phyloP scores from a whole-genome alignment of 805 yeast genomes.

The Suhomyces tanzawaensis region DNA sequence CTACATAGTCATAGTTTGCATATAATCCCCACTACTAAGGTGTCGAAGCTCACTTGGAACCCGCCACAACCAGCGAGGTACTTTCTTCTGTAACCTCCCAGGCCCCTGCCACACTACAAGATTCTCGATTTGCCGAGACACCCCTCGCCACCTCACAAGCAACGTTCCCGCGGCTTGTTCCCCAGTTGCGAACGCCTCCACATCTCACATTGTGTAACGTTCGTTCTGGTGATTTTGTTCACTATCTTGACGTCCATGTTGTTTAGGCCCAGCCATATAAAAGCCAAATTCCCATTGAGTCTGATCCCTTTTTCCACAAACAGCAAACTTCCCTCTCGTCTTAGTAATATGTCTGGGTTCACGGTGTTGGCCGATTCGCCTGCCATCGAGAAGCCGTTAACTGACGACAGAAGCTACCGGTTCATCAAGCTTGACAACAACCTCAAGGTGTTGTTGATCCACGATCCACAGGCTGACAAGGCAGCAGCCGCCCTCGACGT shows the following conservation, averaged over 20 bases:
- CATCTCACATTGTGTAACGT: neutral
- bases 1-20: too few relatives aligned
- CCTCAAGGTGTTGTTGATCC: slow-evolving; percentile 59
- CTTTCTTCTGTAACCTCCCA: too few relatives aligned
- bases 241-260: neutral
- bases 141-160: too few relatives aligned
- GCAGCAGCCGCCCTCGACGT: slow-evolving; percentile 81
- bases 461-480: slow-evolving; percentile 68
- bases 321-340: neutral
- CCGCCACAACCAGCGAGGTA: too few relatives aligned
- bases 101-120: too few relatives aligned
- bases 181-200: too few relatives aligned
- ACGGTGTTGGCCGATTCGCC: slow-evolving; percentile 27
- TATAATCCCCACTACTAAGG: too few relatives aligned
- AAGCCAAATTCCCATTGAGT: neutral
- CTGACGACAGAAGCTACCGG: slow-evolving; percentile 77
- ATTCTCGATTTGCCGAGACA: too few relatives aligned
- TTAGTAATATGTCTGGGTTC: slow-evolving; percentile 3
- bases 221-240: neutral
- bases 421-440: slow-evolving; percentile 56
- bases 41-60: too few relatives aligned
- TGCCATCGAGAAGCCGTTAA: slow-evolving; percentile 43
- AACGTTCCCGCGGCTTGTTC: too few relatives aligned
- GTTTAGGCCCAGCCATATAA: neutral
- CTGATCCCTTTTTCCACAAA: neutral